These are phyloP conservation scores for Ogataea glucozyma DNA, from an alignment of 805 yeast species.

Conservation along the genomic window DNA sequence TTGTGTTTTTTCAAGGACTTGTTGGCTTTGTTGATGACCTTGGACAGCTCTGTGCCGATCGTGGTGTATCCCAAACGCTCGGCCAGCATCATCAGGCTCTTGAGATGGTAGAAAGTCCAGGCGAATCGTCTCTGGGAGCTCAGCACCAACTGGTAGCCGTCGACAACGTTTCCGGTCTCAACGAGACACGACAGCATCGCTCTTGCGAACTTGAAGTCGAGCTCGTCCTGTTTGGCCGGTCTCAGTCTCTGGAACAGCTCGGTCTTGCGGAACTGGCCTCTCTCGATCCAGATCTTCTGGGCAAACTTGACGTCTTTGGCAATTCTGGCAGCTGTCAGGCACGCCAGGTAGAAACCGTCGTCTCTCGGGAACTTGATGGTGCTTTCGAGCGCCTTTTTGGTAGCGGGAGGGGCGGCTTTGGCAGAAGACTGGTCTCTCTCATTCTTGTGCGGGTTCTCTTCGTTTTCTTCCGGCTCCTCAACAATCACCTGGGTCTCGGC, in stretches of 20 bases:
- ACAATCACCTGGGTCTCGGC: slow-evolving; percentile 22
- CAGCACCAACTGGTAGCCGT: slow-evolving; percentile 67
- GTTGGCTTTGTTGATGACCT: slow-evolving; percentile 25
- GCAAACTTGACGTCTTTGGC: slow-evolving; percentile 60
- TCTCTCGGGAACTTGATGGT: slow-evolving; percentile 38
- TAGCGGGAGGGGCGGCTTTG: slow-evolving; percentile 22
- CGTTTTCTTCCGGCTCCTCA: slow-evolving; percentile 22
- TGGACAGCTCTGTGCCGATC: slow-evolving; percentile 31
- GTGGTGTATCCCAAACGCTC: slow-evolving; percentile 45
- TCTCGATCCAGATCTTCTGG: slow-evolving; percentile 68
- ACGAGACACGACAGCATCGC: slow-evolving; percentile 65
- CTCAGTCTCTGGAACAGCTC: slow-evolving; percentile 45
- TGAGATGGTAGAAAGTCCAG: slow-evolving; percentile 60
- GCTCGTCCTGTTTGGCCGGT: slow-evolving; percentile 39
- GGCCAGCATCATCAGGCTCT: slow-evolving; percentile 42
- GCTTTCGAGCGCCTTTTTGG: slow-evolving; percentile 22
- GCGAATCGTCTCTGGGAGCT: slow-evolving; percentile 67
- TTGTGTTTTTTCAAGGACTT: slow-evolving; percentile 18
- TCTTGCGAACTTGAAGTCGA: slow-evolving; percentile 71
- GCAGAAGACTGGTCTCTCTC: slow-evolving; percentile 1
- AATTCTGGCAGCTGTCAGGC: slow-evolving; percentile 64
- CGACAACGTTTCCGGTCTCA: slow-evolving; percentile 54
- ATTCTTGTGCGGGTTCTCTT: background rate
- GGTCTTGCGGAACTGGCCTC: slow-evolving; percentile 72
- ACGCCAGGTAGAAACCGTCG: slow-evolving; percentile 56